These are phyloP conservation scores for Austroboletus festivus DNA, from an alignment of 768 basidiomycete genomes.

Conservation along the genomic window DNA sequence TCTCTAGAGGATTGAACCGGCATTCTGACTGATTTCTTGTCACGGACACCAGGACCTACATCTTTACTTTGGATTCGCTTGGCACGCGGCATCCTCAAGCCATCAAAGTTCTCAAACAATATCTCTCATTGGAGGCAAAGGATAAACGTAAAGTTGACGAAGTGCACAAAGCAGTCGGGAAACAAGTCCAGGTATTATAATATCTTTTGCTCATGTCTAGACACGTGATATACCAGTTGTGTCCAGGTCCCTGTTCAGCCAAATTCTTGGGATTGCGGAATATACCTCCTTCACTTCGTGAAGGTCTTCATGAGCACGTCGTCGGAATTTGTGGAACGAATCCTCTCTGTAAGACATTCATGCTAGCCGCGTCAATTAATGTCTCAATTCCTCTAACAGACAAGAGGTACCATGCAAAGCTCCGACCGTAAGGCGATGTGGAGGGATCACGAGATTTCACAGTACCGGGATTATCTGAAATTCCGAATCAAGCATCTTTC, in stretches of 20 bases:
- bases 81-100: slow-evolving; percentile 69
- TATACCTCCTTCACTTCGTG: slow-evolving; percentile 88
- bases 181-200: slow-evolving; percentile 53
- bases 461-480: slow-evolving; percentile 45
- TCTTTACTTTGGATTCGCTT: slow-evolving; percentile 91
- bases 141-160: slow-evolving; percentile 56
- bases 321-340: slow-evolving; percentile 43
- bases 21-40: neutral
- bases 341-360: slow-evolving; percentile 39
- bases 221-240: neutral
- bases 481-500: slow-evolving; percentile 47
- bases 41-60: slow-evolving; percentile 53
- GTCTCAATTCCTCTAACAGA: slow-evolving; percentile 18
- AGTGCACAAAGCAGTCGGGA: slow-evolving; percentile 40
- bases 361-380: neutral
- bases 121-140: slow-evolving; percentile 73
- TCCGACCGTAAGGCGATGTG: slow-evolving; percentile 47
- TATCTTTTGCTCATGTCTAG: neutral
- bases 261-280: slow-evolving; percentile 90
- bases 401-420: slow-evolving; percentile 32
- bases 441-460: slow-evolving; percentile 46
- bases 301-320: slow-evolving; percentile 72
- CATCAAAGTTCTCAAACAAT: slow-evolving; percentile 55
- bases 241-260: slow-evolving; percentile 80
- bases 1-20: neutral